Conservation (phyloP, 768 basidiomycete genomes). For the Amanita exitialis region DNA sequence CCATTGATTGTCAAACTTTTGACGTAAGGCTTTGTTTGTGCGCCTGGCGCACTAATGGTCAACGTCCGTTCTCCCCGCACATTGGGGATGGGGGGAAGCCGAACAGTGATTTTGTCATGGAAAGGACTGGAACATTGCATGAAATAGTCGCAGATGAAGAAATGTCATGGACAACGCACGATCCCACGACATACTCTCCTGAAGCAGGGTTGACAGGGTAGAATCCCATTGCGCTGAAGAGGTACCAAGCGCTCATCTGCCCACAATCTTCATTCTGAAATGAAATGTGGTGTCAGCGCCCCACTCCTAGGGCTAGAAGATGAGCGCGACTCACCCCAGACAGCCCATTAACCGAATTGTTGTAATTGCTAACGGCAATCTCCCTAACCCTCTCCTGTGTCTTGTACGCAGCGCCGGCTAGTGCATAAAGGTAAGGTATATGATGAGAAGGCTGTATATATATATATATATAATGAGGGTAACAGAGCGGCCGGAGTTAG, state of each 20-base stretch:
- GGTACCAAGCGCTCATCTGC: slow-evolving; percentile 87
- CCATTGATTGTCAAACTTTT: slow-evolving; percentile 52
- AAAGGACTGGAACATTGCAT: slow-evolving; percentile 27
- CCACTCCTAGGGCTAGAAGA: background rate
- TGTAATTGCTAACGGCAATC: slow-evolving; percentile 57
- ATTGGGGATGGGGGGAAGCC: slow-evolving; percentile 31
- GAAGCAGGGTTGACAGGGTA: slow-evolving; percentile 81
- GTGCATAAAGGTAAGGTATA: slow-evolving; percentile 73
- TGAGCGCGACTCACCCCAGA: slow-evolving; percentile 42
- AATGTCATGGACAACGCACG: slow-evolving; percentile 28
- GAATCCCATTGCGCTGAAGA: slow-evolving; percentile 76
- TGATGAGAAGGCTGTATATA: slow-evolving; percentile 64
- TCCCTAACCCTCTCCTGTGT: slow-evolving; percentile 63
- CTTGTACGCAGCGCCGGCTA: slow-evolving; percentile 62
- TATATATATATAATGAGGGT: background rate
- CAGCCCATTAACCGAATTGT: slow-evolving; percentile 56
- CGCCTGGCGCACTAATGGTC: slow-evolving; percentile 46
- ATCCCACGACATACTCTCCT: slow-evolving; percentile 66
- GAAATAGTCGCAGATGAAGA: background rate
- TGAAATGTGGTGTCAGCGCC: background rate
- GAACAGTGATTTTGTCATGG: slow-evolving; percentile 42
- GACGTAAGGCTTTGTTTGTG: slow-evolving; percentile 50
- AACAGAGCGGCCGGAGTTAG: background rate
- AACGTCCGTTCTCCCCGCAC: slow-evolving; percentile 20
- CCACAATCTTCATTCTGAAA: slow-evolving; percentile 80